A percentile compares a stretch with the other conserved stretches of the same genome.
Conservation (phyloP, 192 early-diverging fungal species). For the Gonapodya prolifera region DNA sequence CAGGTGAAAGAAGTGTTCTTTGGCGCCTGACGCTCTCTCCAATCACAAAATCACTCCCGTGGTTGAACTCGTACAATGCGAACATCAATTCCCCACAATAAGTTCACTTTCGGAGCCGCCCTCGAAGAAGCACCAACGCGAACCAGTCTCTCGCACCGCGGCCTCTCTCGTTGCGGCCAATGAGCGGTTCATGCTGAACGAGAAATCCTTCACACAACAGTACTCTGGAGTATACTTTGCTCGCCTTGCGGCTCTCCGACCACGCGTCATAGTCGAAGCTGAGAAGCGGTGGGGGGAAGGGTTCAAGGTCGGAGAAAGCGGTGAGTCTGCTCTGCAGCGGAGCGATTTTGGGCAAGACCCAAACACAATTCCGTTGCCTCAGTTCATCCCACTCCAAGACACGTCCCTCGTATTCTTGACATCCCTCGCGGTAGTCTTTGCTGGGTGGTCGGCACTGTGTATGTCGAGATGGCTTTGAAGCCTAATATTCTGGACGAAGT, state of each 20-base stretch:
- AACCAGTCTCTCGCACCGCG: not conserved
- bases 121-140: not conserved
- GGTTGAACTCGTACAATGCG: too few species aligned
- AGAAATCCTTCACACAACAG: conserved; percentile 62
- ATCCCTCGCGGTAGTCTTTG: conserved; percentile 46
- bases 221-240: conserved; percentile 77
- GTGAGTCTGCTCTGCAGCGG: not conserved
- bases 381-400: not conserved
- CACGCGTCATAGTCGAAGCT: conserved; percentile 43
- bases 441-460: conserved; percentile 78
- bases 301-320: not conserved
- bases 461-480: conserved; percentile 72
- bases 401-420: conserved; percentile 59
- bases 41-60: too few species aligned
- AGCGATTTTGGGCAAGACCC: not conserved
- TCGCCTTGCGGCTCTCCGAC: conserved; percentile 52
- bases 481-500: conserved; percentile 86
- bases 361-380: not conserved
- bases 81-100: not conserved
- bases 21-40: too few species aligned
- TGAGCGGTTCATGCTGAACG: conserved; percentile 33
- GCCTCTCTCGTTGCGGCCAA: not conserved
- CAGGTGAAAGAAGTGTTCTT: too few species aligned
- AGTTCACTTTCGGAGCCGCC: not conserved
- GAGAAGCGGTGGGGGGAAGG: conserved; percentile 30